phyloP scores from a whole-genome alignment of 345 rosid species.

The Nephelium lappaceum region DNA sequence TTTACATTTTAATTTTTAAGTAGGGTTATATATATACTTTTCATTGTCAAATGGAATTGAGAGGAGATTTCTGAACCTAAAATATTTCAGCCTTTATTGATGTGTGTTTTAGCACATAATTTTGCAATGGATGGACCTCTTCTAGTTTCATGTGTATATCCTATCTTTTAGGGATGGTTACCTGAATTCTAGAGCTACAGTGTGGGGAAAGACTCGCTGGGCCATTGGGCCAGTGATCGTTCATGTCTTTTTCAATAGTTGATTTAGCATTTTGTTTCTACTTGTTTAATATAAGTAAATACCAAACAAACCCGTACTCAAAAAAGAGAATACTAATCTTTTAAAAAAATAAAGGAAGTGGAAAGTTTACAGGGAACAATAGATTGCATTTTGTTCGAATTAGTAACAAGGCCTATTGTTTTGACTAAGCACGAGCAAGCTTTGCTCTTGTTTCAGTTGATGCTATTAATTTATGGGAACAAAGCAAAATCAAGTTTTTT shows the following conservation, averaged over 20 bases:
- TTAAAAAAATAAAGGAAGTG: background rate
- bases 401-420: background rate
- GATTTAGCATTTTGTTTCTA: background rate
- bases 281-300: background rate
- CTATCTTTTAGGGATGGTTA: background rate
- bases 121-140: background rate
- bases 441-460: background rate
- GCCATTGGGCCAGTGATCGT: background rate
- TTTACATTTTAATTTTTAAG: background rate
- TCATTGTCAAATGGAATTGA: background rate
- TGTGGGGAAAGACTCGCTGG: background rate
- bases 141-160: background rate
- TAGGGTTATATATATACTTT: too few relatives aligned
- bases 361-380: background rate
- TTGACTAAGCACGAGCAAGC: background rate
- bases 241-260: background rate
- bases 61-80: background rate
- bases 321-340: background rate
- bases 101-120: background rate
- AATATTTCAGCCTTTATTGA: background rate
- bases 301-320: too few relatives aligned
- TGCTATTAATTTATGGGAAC: background rate
- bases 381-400: constrained; percentile 5
- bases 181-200: background rate
- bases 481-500: background rate